Percentiles rank a stretch among this genome's conserved stretches.
These are phyloP conservation scores for Phlyctochytrium arcticum DNA, from an alignment of 192 early-diverging fungal genomes.

Conservation along the genomic window DNA sequence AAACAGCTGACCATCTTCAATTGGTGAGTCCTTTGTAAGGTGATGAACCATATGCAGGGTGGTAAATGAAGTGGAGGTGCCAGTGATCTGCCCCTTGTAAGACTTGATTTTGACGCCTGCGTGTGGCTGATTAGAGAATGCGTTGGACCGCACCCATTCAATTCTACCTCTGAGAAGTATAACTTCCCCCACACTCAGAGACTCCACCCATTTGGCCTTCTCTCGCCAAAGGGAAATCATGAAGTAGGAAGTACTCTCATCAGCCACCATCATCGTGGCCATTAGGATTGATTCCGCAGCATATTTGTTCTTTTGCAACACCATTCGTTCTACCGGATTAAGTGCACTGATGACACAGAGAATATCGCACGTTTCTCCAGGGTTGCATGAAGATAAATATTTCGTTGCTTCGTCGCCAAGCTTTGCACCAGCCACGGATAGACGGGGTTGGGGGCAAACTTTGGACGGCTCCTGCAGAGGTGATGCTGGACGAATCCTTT, in stretches of 20 bases:
- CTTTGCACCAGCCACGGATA: neutral
- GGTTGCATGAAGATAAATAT: neutral
- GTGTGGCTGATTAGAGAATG: too few species aligned
- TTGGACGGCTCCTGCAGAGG: neutral
- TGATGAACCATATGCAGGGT: too few species aligned
- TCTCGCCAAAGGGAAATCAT: slow-evolving; percentile 8
- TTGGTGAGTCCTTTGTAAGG: too few species aligned
- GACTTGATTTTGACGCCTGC: too few species aligned
- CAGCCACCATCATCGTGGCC: slow-evolving; percentile 1
- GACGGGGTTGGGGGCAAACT: neutral
- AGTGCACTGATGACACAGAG: slow-evolving; percentile 3
- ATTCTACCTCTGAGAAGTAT: neutral
- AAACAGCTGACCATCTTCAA: too few species aligned
- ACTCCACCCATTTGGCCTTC: neutral
- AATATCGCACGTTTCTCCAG: neutral
- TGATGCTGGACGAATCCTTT: neutral
- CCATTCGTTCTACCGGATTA: neutral
- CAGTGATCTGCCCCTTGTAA: too few species aligned
- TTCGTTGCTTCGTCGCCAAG: neutral
- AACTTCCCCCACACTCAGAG: neutral
- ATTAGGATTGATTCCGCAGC: neutral
- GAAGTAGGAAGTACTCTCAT: neutral
- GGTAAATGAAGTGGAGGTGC: too few species aligned
- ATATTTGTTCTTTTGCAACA: neutral
- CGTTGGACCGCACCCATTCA: too few species aligned